These are phyloP conservation scores for Exophiala oligosperma DNA, from an alignment of 2,329 filamentous ascomycete genomes.

Conservation along the genomic window DNA sequence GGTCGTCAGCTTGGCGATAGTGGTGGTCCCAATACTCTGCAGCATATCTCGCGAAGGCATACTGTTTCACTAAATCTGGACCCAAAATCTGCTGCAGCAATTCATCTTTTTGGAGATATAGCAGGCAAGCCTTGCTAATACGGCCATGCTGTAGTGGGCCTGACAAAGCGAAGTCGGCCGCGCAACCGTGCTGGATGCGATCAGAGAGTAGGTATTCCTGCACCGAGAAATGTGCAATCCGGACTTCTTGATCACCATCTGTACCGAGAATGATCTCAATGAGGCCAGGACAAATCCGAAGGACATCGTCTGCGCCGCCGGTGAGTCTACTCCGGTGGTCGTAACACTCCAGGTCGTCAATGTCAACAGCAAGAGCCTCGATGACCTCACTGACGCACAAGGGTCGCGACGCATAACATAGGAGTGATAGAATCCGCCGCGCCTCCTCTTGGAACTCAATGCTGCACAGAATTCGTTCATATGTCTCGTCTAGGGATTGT, in stretches of 20 bases:
- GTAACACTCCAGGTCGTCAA: slow-evolving; percentile 26
- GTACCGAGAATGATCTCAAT: slow-evolving; percentile 17
- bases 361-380: slow-evolving; percentile 31
- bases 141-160: slow-evolving; percentile 9
- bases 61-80: neutral
- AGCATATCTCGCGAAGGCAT: slow-evolving; percentile 11
- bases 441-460: slow-evolving; percentile 19
- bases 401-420: slow-evolving; percentile 16
- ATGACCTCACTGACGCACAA: slow-evolving; percentile 30
- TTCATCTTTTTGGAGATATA: slow-evolving; percentile 18
- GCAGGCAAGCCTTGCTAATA: slow-evolving; percentile 17
- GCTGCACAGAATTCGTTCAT: slow-evolving; percentile 32
- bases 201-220: slow-evolving; percentile 36
- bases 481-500: slow-evolving; percentile 33
- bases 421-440: neutral
- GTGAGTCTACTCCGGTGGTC: slow-evolving; percentile 21
- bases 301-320: slow-evolving; percentile 22
- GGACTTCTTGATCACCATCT: slow-evolving; percentile 7
- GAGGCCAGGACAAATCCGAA: slow-evolving; percentile 31
- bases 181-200: slow-evolving; percentile 18
- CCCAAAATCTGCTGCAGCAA: neutral
- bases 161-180: slow-evolving; percentile 33
- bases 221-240: slow-evolving; percentile 36
- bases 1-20: neutral
- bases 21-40: slow-evolving; percentile 16